Percentiles rank a stretch among this genome's conserved stretches.
phyloP scores from a whole-genome alignment of 192 early-diverging fungal species.

The Coemansia sp. region DNA sequence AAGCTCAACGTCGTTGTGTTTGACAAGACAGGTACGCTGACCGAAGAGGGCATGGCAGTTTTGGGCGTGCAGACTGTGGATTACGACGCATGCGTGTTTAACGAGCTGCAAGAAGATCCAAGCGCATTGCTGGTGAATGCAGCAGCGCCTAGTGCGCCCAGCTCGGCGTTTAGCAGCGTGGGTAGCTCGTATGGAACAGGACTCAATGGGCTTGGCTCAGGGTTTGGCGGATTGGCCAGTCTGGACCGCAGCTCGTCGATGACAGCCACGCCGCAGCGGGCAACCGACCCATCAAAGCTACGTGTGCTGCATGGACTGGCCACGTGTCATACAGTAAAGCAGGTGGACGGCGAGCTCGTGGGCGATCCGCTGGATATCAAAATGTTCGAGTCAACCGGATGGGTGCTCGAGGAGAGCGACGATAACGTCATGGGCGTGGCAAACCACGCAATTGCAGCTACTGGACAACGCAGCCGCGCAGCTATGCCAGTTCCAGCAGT shows the following conservation, averaged over 20 bases:
- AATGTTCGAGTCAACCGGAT: constrained; percentile 96
- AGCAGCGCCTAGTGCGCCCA: constrained; percentile 36
- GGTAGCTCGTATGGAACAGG: constrained; percentile 30
- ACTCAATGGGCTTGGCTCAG: neutral
- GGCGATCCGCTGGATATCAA: constrained; percentile 97
- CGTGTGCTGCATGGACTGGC: constrained; percentile 66
- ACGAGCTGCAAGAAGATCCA: constrained; percentile 51
- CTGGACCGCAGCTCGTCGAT: constrained; percentile 50
- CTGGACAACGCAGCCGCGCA: neutral
- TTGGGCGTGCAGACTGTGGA: constrained; percentile 78
- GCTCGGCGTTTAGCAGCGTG: constrained; percentile 55
- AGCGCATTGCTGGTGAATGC: constrained; percentile 46
- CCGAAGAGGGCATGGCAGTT: constrained; percentile 94
- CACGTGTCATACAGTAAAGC: constrained; percentile 84
- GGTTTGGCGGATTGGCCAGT: constrained; percentile 12
- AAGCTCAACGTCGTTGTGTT: constrained; percentile 96
- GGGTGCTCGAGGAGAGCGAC: constrained; percentile 90
- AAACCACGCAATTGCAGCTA: neutral
- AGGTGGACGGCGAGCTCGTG: constrained; percentile 82
- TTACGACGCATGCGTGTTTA: constrained; percentile 47
- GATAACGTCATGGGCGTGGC: constrained; percentile 19
- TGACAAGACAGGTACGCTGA: constrained; percentile 98
- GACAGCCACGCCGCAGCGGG: constrained; percentile 38
- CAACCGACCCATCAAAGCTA: constrained; percentile 44
- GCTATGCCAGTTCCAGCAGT: constrained; percentile 69